Conservation (phyloP, 1,284 basidiomycete species). For the Lentinula novae-zelandiae region DNA sequence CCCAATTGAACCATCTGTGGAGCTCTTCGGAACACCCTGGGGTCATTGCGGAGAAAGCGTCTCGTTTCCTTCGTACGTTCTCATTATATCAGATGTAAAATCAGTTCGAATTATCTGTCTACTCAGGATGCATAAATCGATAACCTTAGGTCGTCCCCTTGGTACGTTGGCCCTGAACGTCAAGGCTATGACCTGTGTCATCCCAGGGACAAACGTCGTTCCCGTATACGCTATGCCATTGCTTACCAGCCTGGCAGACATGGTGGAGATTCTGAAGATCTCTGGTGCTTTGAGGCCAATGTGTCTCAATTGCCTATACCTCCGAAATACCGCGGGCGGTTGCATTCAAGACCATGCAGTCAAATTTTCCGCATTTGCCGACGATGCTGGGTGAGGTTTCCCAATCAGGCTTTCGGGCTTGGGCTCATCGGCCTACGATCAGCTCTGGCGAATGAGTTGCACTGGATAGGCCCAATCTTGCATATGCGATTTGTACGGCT, state of each 20-base stretch:
- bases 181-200: conserved; percentile 17
- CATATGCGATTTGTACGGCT: neutral
- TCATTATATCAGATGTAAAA: neutral
- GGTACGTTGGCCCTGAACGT: conserved; percentile 17
- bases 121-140: conserved; percentile 14
- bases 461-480: too few relatives aligned
- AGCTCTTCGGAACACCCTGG: conserved; percentile 20
- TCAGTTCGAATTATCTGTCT: neutral
- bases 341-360: conserved; percentile 14
- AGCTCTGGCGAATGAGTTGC: neutral
- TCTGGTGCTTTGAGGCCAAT: conserved; percentile 18
- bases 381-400: neutral
- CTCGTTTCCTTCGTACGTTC: conserved; percentile 17
- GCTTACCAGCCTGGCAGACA: conserved; percentile 10
- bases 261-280: conserved; percentile 15
- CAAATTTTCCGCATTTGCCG: conserved; percentile 1
- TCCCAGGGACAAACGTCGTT: conserved; percentile 14
- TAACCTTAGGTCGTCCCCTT: conserved; percentile 10
- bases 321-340: conserved; percentile 8
- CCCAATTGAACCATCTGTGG: conserved; percentile 12
- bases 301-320: conserved; percentile 18
- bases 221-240: conserved; percentile 15
- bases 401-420: neutral
- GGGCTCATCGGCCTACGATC: neutral
- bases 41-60: conserved; percentile 20